Evolutionary conservation across 768 basidiomycete genomes (phyloP), one percentile per base, ranked within the genome.

Genomic region (Exidia glandulosa): DNA sequence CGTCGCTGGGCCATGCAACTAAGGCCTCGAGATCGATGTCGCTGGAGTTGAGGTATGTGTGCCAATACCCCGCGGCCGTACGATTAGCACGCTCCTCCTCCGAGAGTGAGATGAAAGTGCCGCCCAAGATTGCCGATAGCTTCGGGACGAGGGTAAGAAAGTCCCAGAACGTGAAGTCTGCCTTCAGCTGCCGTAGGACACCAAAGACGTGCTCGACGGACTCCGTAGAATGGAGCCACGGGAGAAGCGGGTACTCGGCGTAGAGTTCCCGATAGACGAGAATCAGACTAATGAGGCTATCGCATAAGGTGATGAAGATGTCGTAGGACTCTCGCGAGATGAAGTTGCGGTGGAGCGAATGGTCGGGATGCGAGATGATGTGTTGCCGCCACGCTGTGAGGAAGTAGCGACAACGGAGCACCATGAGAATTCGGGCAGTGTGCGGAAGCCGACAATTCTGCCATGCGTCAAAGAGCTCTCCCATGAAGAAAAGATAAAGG

Each of bases 401-500:
- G 63, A 73, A 68, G 59, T 62, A 69, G 0, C 57, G 58, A 2
- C 67, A 62, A 0, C 68, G 66, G 0, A 69, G 34, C 3, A 63
- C 65, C 64, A 69, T 66, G 31, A 62, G 63, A 34, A 64, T 54
- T 3, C 70, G 63, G 41, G 67, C 66, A 2, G 30, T 6, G 54
- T 68, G 71, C 1, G 45, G 30, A n/a, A 69, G 66, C 3, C 31
- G 41, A 0, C 70, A 65, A 41, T 69, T 71, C 48, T 69, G 69
- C 36, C 62, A 67, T 0, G 69, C 69, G 41, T 72, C 68, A 32
- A 68, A 30, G 16, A 68, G 60, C n/a, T 70, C 68, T 3, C 70
- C 66, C 2, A 63, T 29, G 19, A 78, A 61, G 57, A 79, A 79
- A 1, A 78, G 69, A 60, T 73, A 79, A 1, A 74, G 64, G n/a